phyloP scores from a whole-genome alignment of 2,329 filamentous ascomycete genomes.

The Aureobasidium sp. region DNA sequence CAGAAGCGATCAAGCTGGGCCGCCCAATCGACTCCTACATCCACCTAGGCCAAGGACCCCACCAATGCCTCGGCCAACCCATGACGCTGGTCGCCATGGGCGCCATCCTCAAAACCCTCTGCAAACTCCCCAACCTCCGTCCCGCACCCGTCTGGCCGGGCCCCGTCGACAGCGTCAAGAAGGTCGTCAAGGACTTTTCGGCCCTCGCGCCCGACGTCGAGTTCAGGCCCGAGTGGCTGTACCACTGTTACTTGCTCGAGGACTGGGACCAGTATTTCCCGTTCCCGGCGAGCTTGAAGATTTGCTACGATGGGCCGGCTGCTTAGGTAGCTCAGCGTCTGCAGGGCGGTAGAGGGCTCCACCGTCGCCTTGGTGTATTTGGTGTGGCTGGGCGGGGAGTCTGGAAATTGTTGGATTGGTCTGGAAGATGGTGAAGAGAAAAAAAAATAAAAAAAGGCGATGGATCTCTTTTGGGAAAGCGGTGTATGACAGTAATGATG shows the following conservation, averaged over 20 bases:
- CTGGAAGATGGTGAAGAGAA: not conserved
- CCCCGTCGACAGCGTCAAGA: constrained; percentile 33
- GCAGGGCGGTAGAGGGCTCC: not conserved
- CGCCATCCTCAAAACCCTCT: constrained; percentile 38
- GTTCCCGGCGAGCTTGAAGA: constrained; percentile 32
- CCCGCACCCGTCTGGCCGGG: constrained; percentile 31
- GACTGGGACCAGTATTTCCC: constrained; percentile 40
- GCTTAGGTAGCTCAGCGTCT: constrained; percentile 1
- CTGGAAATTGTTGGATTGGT: constrained; percentile 6
- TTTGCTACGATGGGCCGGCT: not conserved
- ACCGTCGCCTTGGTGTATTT: not conserved
- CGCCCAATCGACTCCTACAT: constrained; percentile 35
- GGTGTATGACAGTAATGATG: not conserved
- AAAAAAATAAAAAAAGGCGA: no score
- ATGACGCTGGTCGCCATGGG: constrained; percentile 37
- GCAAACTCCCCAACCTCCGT: constrained; percentile 30
- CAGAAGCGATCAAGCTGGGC: constrained; percentile 30
- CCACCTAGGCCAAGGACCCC: constrained; percentile 35
- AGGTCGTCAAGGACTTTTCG: constrained; percentile 30
- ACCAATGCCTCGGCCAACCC: constrained; percentile 29
- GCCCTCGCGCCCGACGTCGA: constrained; percentile 22
- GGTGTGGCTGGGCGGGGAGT: not conserved
- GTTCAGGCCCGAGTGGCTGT: constrained; percentile 27
- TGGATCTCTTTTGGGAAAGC: no score
- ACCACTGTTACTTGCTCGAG: constrained; percentile 39